Base-by-base conservation (phyloP, 2,329 filamentous ascomycete species). In the Fusarium longipes region DNA sequence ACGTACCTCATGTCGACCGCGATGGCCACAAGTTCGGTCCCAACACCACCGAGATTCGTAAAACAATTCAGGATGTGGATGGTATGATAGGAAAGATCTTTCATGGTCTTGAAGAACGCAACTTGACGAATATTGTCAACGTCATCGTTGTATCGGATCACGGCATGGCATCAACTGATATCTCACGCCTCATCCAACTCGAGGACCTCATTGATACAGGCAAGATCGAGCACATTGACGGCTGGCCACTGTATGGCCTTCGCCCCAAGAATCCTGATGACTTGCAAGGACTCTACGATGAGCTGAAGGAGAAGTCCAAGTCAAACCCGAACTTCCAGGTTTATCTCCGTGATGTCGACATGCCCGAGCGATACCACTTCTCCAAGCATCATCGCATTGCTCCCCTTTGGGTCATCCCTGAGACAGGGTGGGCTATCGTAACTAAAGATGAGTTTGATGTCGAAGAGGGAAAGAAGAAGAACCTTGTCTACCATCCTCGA, bases 61-160 rank as follows among this genome's bases (percentile, higher is more conserved):
- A 81, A 3, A 96, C 93, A 0, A 97, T 99, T 62, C 81, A 82
- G 2, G 81, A 86, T n/a, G 94, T 92, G 2, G 96, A 99, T 77
- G 80, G 78, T 3, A 96, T 98, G 93, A 82, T 99, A 25, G 91
- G 89, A 27, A 78, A 86, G 22, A 81, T 99, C 2, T 91, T 98
- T 73, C 77, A 82, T 3, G 94, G 94, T 0, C 83, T 99, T 0
- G 87, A 94, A 63, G 80, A 86, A 44, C 89, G 96, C 47, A 97
- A 98, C 75, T 81, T 99, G 49, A 97, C 93, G 1, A 77, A 90
- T 20, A 91, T 99, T 62, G 93, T 98, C 75, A 99, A 99, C 70
- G 86, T 99, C 9, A 89, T 99, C 32, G 86, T 99, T n/a, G 95
- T 99, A 4, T 97, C 93, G 1, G 96, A 99, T 76, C 96, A 99